A percentile compares a stretch with the other conserved stretches of the same genome.
phyloP scores from a whole-genome alignment of 73 alveolate species.

The Paramecium sonneborni region DNA sequence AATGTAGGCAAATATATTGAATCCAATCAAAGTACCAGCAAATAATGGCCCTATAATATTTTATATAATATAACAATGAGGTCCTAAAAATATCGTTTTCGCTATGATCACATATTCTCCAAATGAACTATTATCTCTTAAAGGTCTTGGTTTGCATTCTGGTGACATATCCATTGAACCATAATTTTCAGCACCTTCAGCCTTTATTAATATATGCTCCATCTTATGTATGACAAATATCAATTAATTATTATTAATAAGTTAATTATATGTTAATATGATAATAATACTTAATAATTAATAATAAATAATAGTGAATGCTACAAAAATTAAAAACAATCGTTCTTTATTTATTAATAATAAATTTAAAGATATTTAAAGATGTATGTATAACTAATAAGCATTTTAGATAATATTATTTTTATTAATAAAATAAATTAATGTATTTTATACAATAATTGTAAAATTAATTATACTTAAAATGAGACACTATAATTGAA shows the following conservation, averaged over 20 bases:
- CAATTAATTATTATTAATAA: neutral
- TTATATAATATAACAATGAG: neutral
- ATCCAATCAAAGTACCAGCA: neutral
- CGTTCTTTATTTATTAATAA: no score
- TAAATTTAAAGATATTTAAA: no score
- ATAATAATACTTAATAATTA: no score
- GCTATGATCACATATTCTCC: neutral
- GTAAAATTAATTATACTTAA: no score
- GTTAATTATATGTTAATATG: neutral
- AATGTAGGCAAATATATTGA: neutral
- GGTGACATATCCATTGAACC: constrained; percentile 36
- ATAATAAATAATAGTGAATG: no score
- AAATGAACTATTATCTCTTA: neutral
- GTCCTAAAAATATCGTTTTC: neutral
- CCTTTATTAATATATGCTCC: neutral
- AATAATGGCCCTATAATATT: constrained; percentile 4
- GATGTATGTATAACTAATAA: no score
- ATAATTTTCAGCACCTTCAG: neutral
- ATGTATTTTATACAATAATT: no score
- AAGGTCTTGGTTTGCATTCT: constrained; percentile 4
- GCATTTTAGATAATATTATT: no score
- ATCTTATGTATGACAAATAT: neutral
- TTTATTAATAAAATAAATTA: no score
- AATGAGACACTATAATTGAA: no score
- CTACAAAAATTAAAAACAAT: no score